Evolutionary conservation across 2,329 filamentous ascomycete species (phyloP), one percentile per base, ranked within the genome.

Genomic region (Colletotrichum nymphaeae): DNA sequence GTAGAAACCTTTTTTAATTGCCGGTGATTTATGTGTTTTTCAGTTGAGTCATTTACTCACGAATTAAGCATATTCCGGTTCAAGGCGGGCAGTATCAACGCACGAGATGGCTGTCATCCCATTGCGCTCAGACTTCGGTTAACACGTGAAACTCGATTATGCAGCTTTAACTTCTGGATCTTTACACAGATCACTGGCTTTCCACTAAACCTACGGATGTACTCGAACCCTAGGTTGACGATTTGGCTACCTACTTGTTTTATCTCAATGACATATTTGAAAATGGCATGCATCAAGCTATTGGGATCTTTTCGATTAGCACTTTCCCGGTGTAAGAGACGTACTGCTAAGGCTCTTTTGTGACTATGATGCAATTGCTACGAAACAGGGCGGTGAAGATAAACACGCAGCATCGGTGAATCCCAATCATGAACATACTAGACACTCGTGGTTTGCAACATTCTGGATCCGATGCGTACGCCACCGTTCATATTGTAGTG

Each of bases 191-290:
- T 52, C 30, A 26, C 9, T 37, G 63, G 5, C 16, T 37, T 30
- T 62, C 58, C 1, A 59, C 53, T 32, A 32, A 32, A 32, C 24
- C 32, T 28, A 6, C 30, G 5, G 19, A 64, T 46, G 5, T 58
- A 60, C 19, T 62, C 42, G n/a, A 63, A 49, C 14, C 57, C 59
- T 11, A 69, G 52, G 5, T 46, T 26, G 5, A 85, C 77, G 72
- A 89, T 83, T 77, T 87, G 84, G 2, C 85, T 87, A 9, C 2
- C 8, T 30, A 46, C 88, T 88, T 78, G 86, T 86, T 77, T 87
- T 84, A 19, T 88, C 85, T 90, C 88, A 78, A 89, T 90, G 69
- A 82, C 81, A 16, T 88, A 88, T 59, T 88, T 88, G 68, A 90
- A 90, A 49, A 89, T 37, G 35, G 35, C 35, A 81, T 4, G 83